These are phyloP conservation scores for Ogataea ramenticola DNA, from an alignment of 805 yeast genomes.

Conservation along the genomic window DNA sequence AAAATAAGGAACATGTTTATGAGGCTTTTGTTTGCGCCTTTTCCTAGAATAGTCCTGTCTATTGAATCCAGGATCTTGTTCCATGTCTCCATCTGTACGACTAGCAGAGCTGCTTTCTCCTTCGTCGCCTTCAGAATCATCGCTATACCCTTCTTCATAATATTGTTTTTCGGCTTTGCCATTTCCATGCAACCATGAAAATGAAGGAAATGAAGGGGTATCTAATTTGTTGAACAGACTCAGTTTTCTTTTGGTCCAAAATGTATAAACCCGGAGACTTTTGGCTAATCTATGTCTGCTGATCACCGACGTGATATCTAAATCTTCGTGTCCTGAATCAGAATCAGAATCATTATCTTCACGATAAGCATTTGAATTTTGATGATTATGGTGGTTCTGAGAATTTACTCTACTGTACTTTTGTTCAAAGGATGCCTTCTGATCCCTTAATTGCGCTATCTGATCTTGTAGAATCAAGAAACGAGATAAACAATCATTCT, in stretches of 20 bases:
- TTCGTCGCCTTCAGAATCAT: conserved; percentile 11
- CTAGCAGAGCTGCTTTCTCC: conserved; percentile 2
- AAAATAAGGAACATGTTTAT: conserved; percentile 41
- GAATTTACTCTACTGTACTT: conserved; percentile 7
- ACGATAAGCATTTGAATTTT: not conserved
- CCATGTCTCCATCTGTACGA: not conserved
- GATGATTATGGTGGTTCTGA: too few relatives aligned
- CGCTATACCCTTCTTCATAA: conserved; percentile 25
- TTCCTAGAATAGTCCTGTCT: conserved; percentile 43
- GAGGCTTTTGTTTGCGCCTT: conserved; percentile 5
- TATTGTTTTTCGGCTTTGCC: conserved; percentile 27
- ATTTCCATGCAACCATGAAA: conserved; percentile 24
- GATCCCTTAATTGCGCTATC: conserved; percentile 54
- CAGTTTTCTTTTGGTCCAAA: conserved; percentile 17
- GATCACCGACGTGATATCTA: not conserved
- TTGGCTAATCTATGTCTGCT: not conserved
- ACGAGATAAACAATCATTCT: conserved; percentile 51
- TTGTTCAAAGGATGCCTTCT: conserved; percentile 25
- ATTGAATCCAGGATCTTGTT: conserved; percentile 23
- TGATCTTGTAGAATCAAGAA: conserved; percentile 62
- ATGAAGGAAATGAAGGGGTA: conserved; percentile 34
- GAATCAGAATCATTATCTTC: conserved; percentile 6
- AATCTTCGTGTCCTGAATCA: conserved; percentile 7
- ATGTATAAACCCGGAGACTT: conserved; percentile 4
- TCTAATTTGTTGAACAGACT: conserved; percentile 29